Conservation (phyloP, 805 yeast species). For the Schizosaccharomyces lindneri region DNA sequence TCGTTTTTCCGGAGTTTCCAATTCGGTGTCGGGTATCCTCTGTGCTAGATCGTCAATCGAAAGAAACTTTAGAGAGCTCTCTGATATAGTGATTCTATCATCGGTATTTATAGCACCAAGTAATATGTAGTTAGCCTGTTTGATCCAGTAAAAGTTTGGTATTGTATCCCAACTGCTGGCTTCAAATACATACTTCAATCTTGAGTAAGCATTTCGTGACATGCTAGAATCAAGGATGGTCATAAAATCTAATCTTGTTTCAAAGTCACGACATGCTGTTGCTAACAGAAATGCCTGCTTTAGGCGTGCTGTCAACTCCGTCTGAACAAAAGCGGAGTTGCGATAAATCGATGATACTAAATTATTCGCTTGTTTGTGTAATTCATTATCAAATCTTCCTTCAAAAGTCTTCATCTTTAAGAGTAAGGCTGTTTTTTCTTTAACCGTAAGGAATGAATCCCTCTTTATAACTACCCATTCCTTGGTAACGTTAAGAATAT, state of each 20-base stretch:
- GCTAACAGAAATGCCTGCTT: constrained; percentile 93
- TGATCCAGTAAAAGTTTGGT: constrained; percentile 83
- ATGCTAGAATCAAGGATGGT: constrained; percentile 50
- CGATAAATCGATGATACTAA: constrained; percentile 73
- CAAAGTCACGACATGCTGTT: constrained; percentile 55
- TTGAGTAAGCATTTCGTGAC: constrained; percentile 50
- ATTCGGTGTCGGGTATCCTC: not conserved
- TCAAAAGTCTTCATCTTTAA: constrained; percentile 88
- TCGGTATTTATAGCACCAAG: constrained; percentile 23
- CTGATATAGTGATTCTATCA: not conserved
- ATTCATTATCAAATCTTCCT: constrained; percentile 47
- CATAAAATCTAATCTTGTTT: constrained; percentile 57
- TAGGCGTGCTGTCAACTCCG: constrained; percentile 80
- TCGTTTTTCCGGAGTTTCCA: no score
- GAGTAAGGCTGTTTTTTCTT: constrained; percentile 84
- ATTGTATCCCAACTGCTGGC: constrained; percentile 95
- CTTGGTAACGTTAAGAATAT: constrained; percentile 54
- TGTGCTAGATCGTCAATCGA: not conserved
- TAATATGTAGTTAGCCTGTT: constrained; percentile 70
- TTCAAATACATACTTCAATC: constrained; percentile 60
- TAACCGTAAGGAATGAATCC: constrained; percentile 76
- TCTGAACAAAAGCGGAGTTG: constrained; percentile 47
- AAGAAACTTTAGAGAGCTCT: no score
- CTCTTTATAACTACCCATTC: constrained; percentile 75
- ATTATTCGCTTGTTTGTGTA: constrained; percentile 56